These are phyloP conservation scores for Verticillium isaacii DNA, from an alignment of 2,329 filamentous ascomycete genomes.

Conservation along the genomic window DNA sequence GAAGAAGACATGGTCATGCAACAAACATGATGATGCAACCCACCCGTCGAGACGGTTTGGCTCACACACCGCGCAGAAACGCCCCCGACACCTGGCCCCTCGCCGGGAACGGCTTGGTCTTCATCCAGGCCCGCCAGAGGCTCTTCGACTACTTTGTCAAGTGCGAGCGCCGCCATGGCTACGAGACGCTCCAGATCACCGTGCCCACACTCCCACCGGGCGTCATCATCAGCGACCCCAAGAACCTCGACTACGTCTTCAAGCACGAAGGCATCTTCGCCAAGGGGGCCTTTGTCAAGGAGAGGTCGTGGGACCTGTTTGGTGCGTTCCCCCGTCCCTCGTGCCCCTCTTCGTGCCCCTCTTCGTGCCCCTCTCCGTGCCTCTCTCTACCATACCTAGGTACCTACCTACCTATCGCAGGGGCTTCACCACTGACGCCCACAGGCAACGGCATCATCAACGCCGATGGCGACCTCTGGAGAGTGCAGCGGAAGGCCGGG, in stretches of 20 bases:
- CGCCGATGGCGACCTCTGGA: constrained; percentile 60
- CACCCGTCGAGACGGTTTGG: background rate
- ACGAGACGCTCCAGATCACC: constrained; percentile 57
- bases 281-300: constrained; percentile 59
- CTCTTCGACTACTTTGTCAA: constrained; percentile 59
- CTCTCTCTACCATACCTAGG: no score
- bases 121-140: constrained; percentile 54
- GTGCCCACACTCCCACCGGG: constrained; percentile 59
- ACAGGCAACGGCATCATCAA: constrained; percentile 61
- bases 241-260: constrained; percentile 58
- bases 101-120: constrained; percentile 56
- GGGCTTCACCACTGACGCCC: no score
- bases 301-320: constrained; percentile 57
- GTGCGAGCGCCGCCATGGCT: constrained; percentile 51
- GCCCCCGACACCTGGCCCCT: constrained; percentile 49
- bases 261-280: constrained; percentile 55
- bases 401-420: no score
- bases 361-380: no score
- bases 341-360: no score
- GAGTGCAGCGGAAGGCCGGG: constrained; percentile 57
- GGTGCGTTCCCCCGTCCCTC: constrained; percentile 19
- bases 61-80: constrained; percentile 25
- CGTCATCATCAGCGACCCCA: constrained; percentile 58
- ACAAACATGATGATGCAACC: background rate
- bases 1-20: no score